These are phyloP conservation scores for Panicum hallii DNA, from an alignment of 202 grass and related monocot genomes.

Conservation along the genomic window DNA sequence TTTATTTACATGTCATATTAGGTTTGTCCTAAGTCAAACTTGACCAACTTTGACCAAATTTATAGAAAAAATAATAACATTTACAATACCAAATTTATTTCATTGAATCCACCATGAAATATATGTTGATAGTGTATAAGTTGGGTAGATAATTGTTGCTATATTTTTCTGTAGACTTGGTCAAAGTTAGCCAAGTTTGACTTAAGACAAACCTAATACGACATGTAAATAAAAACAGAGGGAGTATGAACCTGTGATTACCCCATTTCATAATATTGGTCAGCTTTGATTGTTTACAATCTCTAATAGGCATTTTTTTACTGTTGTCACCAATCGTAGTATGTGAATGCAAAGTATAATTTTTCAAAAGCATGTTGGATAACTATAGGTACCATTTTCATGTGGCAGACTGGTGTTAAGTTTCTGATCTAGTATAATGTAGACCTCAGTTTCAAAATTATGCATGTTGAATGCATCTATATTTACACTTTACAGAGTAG, in stretches of 20 bases:
- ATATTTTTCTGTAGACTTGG: too few species aligned
- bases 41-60: too few species aligned
- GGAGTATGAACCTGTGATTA: neutral
- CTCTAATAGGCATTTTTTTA: constrained; percentile 5
- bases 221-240: too few species aligned
- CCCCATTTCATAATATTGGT: neutral
- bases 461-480: neutral
- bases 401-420: neutral
- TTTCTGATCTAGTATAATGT: constrained; percentile 3
- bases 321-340: neutral
- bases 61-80: too few species aligned
- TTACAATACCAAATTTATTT: too few species aligned
- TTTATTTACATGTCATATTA: too few species aligned
- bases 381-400: neutral
- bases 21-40: too few species aligned
- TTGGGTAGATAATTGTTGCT: too few species aligned
- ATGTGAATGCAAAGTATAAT: constrained; percentile 6
- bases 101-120: too few species aligned
- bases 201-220: too few species aligned
- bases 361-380: constrained; percentile 11
- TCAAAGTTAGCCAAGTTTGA: too few species aligned
- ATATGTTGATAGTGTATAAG: too few species aligned
- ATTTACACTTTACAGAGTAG: constrained; percentile 3
- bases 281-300: neutral
- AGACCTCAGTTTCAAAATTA: neutral